Conservation (phyloP, 352 stramenopile genomes). For the Phytophthora colocasiae region DNA sequence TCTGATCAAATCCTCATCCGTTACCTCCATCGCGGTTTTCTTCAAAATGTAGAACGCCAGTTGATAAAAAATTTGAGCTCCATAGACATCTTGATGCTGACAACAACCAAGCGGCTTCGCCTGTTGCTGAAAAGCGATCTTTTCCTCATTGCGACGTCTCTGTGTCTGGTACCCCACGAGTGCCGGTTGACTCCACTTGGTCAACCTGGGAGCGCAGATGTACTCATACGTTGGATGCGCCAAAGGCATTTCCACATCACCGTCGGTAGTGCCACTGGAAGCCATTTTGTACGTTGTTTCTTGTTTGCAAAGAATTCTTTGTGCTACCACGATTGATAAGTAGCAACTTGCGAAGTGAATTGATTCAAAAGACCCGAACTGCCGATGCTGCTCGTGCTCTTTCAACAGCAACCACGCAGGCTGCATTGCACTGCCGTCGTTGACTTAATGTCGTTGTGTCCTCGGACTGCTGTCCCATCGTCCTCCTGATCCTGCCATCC, state of each 20-base stretch:
- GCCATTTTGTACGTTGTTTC: too few species aligned
- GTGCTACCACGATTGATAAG: not conserved
- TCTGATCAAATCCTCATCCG: not conserved
- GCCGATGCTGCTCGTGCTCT: not conserved
- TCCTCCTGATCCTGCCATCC: not conserved
- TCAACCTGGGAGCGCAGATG: too few species aligned
- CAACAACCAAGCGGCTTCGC: constrained; percentile 3
- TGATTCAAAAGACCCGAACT: not conserved
- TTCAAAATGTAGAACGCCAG: constrained; percentile 5
- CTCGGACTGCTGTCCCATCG: not conserved
- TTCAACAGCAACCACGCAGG: not conserved
- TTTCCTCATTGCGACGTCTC: not conserved
- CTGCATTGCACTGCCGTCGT: not conserved
- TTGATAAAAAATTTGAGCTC: not conserved
- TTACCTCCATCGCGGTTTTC: not conserved
- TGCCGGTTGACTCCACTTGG: too few species aligned
- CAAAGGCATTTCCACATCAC: too few species aligned
- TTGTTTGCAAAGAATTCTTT: not conserved
- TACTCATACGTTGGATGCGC: too few species aligned
- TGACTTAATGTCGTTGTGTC: not conserved
- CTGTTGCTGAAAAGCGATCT: constrained; percentile 4
- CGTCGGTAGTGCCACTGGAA: too few species aligned
- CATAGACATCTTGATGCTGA: constrained; percentile 7
- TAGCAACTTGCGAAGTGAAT: not conserved
- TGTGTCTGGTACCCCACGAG: too few species aligned